These are phyloP conservation scores for Fusarium sp. DNA, from an alignment of 2,329 filamentous ascomycete species.

Conservation along the genomic window DNA sequence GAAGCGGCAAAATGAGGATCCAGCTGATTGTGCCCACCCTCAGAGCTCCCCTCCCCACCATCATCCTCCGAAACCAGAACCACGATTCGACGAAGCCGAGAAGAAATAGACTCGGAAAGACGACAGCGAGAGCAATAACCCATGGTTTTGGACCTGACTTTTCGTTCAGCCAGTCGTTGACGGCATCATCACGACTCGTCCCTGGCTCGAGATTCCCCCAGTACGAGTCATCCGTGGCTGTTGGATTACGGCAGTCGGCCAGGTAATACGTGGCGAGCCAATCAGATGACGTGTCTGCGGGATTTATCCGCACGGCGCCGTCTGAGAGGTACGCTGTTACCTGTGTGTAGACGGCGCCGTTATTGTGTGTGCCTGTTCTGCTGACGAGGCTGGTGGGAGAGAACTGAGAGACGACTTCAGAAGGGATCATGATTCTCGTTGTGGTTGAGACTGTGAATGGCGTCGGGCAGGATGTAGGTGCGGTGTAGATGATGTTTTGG, in stretches of 20 bases:
- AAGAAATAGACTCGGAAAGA: constrained; percentile 44
- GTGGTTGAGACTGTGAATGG: constrained; percentile 39
- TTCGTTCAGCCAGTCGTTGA: background rate
- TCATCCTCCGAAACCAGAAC: constrained; percentile 47
- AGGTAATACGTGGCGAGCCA: constrained; percentile 34
- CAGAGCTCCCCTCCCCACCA: constrained; percentile 43
- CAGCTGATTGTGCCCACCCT: constrained; percentile 46
- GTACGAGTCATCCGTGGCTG: constrained; percentile 6
- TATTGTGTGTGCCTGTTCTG: background rate
- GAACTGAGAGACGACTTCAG: constrained; percentile 13
- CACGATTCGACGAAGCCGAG: constrained; percentile 46
- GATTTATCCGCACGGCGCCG: constrained; percentile 13
- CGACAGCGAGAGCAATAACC: constrained; percentile 40
- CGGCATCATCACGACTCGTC: background rate
- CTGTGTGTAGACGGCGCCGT: constrained; percentile 12
- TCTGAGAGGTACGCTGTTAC: constrained; percentile 28
- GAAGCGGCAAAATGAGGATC: constrained; percentile 37
- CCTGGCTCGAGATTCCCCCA: constrained; percentile 8
- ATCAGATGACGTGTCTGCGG: constrained; percentile 1
- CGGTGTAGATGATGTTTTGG: constrained; percentile 36
- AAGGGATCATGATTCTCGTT: constrained; percentile 16
- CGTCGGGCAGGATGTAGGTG: constrained; percentile 43
- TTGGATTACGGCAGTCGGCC: constrained; percentile 29
- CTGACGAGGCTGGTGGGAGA: constrained; percentile 7
- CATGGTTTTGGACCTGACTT: constrained; percentile 11